Base-by-base conservation (phyloP, 1,139 yeast species). In the Diutina siamensis region DNA sequence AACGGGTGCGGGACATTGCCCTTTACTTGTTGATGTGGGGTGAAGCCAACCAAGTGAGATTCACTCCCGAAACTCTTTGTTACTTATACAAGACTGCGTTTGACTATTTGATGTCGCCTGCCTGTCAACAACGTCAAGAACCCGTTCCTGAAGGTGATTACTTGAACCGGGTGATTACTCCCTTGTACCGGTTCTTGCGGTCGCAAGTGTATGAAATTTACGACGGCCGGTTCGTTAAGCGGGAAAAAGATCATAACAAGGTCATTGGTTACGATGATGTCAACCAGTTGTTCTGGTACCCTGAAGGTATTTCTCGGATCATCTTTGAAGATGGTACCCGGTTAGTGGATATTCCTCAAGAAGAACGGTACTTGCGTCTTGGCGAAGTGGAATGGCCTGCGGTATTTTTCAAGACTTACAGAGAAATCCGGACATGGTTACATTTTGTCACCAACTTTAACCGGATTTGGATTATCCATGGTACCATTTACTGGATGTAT, bases 201-300 rank as follows among this genome's bases (percentile, higher is more conserved):
- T 80, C 94, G 54, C 97, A 92, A 68, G 97, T 92, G 49, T 92
- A 89, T 61, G 97, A 92, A 68, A 80, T 92, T 55, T 75, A 82
- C 55, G 96, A 89, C 55, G 97, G 97, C 51, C 85, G 94, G 67
- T 94, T 83, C 59, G 94, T 92, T 56, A 94, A 94, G 71, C 89
- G 99, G 65, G 98, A 92, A 74, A 84, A 77, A 58, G 98, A 92
- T 66, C 98, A 94, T 71, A 84, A 88, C 71, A 76, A 84, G 61
- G 78, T 92, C 55, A 82, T 92, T 60, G 98, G 98, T 65, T 92
- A 92, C 64, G 99, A 92, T 71, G 98, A 94, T 72, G 94, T 92
- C 51, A 92, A 94, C 68, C 99, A 94, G 72, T 77, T 92, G 57
- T 92, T 92, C 70, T 92, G 99, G 98, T 94, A 92, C 68, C 97